Percentiles rank a stretch among this genome's conserved stretches.
Evolutionary conservation across 306 rosid genomes (phyloP).

Genomic region (Dryas drummondii): DNA sequence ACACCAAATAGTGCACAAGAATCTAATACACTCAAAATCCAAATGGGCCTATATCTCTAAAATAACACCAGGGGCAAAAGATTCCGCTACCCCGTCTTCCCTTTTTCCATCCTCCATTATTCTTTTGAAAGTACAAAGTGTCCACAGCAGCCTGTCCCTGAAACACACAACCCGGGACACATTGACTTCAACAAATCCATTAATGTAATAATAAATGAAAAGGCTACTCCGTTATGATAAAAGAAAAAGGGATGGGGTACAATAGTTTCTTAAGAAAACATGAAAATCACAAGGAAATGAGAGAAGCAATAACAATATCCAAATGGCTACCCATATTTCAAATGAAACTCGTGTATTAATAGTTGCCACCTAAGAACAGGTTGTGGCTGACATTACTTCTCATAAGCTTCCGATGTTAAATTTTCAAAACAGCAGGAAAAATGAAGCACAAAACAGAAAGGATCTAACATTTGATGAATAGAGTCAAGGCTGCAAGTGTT

Average conservation of each 20-base stretch:
- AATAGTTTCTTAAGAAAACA: background rate
- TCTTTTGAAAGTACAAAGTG: background rate
- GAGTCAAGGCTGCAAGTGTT: background rate
- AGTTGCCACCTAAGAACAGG: background rate
- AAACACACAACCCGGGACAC: background rate
- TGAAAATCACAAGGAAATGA: background rate
- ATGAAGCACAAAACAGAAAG: background rate
- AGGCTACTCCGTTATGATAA: background rate
- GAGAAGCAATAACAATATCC: background rate
- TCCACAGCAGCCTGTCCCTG: background rate
- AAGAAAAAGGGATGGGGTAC: no score
- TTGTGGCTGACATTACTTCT: background rate
- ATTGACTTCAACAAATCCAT: background rate
- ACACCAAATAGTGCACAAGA: slow-evolving; percentile 6
- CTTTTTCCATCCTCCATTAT: background rate
- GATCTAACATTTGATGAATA: background rate
- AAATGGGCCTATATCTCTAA: background rate
- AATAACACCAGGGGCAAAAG: background rate
- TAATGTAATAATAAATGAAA: background rate
- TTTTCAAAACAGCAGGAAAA: background rate
- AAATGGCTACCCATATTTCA: background rate
- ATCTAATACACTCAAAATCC: background rate
- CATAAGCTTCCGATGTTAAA: background rate
- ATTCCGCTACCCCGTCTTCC: background rate
- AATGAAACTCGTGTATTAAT: background rate